Conservation (phyloP, 176 grass and related monocot species). For the Zizania latifolia region DNA sequence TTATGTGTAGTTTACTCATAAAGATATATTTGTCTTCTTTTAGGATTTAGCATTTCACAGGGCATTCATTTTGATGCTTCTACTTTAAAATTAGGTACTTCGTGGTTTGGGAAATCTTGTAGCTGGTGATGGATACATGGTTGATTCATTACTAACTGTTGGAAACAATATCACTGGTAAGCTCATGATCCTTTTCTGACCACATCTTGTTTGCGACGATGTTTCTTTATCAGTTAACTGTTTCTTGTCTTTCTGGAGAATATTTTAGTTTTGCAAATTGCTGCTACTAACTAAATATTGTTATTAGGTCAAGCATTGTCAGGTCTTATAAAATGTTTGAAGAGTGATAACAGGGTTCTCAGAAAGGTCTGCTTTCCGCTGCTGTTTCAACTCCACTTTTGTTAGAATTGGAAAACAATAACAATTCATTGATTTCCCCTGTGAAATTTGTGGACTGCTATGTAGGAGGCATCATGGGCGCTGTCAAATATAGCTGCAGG, state of each 20-base stretch:
- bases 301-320: slow-evolving; percentile 67
- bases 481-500: slow-evolving; percentile 89
- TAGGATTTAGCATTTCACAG: slow-evolving; percentile 23
- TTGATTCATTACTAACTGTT: slow-evolving; percentile 60
- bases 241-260: background rate
- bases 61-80: slow-evolving; percentile 18
- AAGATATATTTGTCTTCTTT: background rate
- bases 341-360: slow-evolving; percentile 80
- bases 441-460: background rate
- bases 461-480: slow-evolving; percentile 85
- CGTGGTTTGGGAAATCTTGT: slow-evolving; percentile 90
- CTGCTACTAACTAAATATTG: slow-evolving; percentile 34
- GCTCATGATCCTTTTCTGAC: slow-evolving; percentile 12
- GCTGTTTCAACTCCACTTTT: slow-evolving; percentile 13
- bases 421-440: slow-evolving; percentile 2
- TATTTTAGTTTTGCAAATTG: background rate
- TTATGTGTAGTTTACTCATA: background rate
- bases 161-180: slow-evolving; percentile 79
- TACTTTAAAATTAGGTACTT: slow-evolving; percentile 62
- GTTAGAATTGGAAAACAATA: background rate
- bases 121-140: slow-evolving; percentile 73
- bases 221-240: background rate
- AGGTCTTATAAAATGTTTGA: slow-evolving; percentile 90
- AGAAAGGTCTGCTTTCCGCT: slow-evolving; percentile 62
- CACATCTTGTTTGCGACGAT: slow-evolving; percentile 6